These are phyloP conservation scores for Pythium volutum DNA, from an alignment of 352 stramenopile species.

Conservation along the genomic window DNA sequence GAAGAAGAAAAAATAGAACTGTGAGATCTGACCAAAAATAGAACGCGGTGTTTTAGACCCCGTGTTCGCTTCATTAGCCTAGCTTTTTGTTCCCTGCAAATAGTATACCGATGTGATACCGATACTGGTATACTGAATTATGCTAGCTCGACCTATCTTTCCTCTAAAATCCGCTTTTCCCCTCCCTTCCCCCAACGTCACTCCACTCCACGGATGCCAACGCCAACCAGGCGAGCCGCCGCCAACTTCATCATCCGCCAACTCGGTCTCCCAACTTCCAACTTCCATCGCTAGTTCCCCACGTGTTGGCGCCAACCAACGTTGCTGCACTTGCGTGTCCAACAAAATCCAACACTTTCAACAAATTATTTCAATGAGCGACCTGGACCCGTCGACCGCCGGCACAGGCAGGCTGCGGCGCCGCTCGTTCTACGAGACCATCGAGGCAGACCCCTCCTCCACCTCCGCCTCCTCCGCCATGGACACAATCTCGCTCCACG, in stretches of 20 bases:
- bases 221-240: too few species aligned
- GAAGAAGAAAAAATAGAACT: conserved; percentile 2
- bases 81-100: too few species aligned
- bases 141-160: background rate
- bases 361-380: conserved; percentile 31
- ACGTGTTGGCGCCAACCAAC: background rate
- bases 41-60: background rate
- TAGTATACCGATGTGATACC: too few species aligned
- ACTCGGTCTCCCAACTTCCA: background rate
- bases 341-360: background rate
- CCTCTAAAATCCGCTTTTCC: conserved; percentile 1
- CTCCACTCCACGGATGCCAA: background rate
- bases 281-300: background rate
- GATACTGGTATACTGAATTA: background rate
- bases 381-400: conserved; percentile 38
- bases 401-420: conserved; percentile 53
- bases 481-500: conserved; percentile 18
- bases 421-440: conserved; percentile 65
- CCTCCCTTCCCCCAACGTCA: background rate
- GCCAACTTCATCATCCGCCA: background rate
- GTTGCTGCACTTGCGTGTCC: background rate
- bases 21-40: background rate
- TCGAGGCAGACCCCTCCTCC: conserved; percentile 38
- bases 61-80: background rate
- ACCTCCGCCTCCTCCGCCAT: conserved; percentile 14